Conservation (phyloP, 768 basidiomycete species). For the Boletus rubroflammeus region DNA sequence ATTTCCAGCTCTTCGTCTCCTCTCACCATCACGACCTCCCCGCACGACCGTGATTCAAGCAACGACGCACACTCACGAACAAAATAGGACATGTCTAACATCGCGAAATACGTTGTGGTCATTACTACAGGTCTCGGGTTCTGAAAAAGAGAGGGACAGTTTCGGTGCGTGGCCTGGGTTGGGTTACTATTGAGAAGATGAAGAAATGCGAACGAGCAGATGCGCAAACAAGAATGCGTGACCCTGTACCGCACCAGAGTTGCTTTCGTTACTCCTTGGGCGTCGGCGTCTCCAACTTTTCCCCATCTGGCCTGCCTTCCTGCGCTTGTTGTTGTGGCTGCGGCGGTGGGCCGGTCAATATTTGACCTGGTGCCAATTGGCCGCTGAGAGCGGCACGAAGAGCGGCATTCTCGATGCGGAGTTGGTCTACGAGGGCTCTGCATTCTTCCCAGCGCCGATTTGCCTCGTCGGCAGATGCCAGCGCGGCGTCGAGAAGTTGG, state of each 20-base stretch:
- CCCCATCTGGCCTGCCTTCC: constrained; percentile 25
- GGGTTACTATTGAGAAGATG: constrained; percentile 4
- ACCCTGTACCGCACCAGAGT: background rate
- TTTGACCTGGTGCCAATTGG: constrained; percentile 32
- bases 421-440: constrained; percentile 82
- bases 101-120: background rate
- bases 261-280: constrained; percentile 19
- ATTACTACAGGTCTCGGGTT: constrained; percentile 14
- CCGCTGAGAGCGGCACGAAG: constrained; percentile 63
- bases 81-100: background rate
- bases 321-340: constrained; percentile 21
- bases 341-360: constrained; percentile 20
- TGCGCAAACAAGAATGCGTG: background rate
- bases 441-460: constrained; percentile 90
- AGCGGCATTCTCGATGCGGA: constrained; percentile 79
- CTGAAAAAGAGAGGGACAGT: background rate
- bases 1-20: constrained; percentile 31
- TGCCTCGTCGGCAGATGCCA: constrained; percentile 83
- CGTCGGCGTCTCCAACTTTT: constrained; percentile 24
- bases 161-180: constrained; percentile 12
- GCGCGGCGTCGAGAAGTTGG: constrained; percentile 78
- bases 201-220: constrained; percentile 4
- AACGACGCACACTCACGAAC: background rate
- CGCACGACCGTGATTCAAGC: background rate
- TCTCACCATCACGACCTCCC: constrained; percentile 29